Evolutionary conservation across 2,329 filamentous ascomycete genomes (phyloP).

Genomic region (Sclerotinia glacialis): DNA sequence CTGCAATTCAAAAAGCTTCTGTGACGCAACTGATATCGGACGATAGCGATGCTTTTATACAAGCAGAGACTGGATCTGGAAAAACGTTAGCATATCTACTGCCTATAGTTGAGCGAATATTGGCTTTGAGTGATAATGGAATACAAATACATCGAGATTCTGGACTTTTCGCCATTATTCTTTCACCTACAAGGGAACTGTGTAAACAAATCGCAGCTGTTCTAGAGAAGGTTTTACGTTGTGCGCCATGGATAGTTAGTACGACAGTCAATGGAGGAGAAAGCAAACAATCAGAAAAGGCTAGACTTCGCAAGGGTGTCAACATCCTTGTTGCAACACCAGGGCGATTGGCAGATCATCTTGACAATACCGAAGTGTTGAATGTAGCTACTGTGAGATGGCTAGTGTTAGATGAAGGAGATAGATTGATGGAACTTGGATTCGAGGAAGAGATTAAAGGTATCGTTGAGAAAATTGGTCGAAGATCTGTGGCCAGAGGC

Average conservation of each 20-base stretch:
- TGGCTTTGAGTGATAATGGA: conserved; percentile 63
- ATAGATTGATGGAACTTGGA: conserved; percentile 96
- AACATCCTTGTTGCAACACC: conserved; percentile 96
- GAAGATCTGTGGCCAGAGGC: conserved; percentile 58
- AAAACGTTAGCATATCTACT: conserved; percentile 96
- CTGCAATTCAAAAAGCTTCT: conserved; percentile 88
- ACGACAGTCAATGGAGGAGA: conserved; percentile 74
- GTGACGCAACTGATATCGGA: conserved; percentile 76
- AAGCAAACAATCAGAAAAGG: conserved; percentile 79
- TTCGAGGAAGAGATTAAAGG: conserved; percentile 92
- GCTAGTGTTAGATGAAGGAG: conserved; percentile 93
- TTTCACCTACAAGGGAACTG: conserved; percentile 89
- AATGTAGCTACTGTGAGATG: conserved; percentile 87
- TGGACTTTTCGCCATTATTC: conserved; percentile 88
- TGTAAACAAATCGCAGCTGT: conserved; percentile 92
- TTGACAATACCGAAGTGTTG: conserved; percentile 86
- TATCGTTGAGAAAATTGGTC: conserved; percentile 76
- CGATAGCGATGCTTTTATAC: conserved; percentile 89
- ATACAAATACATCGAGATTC: conserved; percentile 73
- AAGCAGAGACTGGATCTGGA: conserved; percentile 94
- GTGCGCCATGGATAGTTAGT: conserved; percentile 89
- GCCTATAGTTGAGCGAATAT: conserved; percentile 84
- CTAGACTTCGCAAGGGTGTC: conserved; percentile 85
- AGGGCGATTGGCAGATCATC: conserved; percentile 83
- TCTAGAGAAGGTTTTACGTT: conserved; percentile 79